A percentile compares a stretch with the other conserved stretches of the same genome.
Conservation (phyloP, 345 rosid genomes). For the Linum usitatissimum region DNA sequence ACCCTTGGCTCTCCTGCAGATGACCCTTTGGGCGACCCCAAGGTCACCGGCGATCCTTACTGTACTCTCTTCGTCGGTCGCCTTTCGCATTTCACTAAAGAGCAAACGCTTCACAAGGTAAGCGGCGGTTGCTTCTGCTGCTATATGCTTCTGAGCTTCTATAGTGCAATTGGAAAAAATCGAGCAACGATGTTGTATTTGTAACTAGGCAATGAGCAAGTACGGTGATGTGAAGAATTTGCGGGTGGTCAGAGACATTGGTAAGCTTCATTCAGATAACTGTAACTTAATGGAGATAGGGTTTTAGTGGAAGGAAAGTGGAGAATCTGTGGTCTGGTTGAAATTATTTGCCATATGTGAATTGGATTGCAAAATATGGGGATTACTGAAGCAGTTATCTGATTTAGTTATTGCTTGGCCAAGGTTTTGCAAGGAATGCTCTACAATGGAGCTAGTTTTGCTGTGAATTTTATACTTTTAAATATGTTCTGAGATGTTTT, state of each 20-base stretch:
- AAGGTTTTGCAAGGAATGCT: too few relatives aligned
- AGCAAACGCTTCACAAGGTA: conserved; percentile 56
- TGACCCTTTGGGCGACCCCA: conserved; percentile 74
- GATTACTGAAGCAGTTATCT: too few relatives aligned
- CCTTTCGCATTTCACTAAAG: conserved; percentile 66
- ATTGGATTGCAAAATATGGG: too few relatives aligned
- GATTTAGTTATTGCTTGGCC: too few relatives aligned
- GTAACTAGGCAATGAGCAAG: conserved; percentile 64
- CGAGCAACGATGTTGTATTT: not conserved
- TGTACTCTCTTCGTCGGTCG: conserved; percentile 73
- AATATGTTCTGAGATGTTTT: too few relatives aligned
- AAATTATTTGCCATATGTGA: too few relatives aligned
- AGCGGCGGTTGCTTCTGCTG: not conserved
- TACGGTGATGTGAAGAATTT: conserved; percentile 69
- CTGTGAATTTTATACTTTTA: too few relatives aligned
- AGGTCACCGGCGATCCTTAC: conserved; percentile 61
- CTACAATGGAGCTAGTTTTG: too few relatives aligned
- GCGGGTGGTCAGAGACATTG: conserved; percentile 87
- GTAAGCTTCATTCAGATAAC: conserved; percentile 23
- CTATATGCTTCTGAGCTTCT: too few relatives aligned
- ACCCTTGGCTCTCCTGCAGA: conserved; percentile 27
- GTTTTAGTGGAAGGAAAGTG: not conserved
- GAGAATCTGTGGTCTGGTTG: not conserved
- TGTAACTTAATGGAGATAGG: not conserved
- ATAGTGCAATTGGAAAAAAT: not conserved